phyloP scores from a whole-genome alignment of 495 filamentous ascomycete species.

The Penicillium cataractarum region DNA sequence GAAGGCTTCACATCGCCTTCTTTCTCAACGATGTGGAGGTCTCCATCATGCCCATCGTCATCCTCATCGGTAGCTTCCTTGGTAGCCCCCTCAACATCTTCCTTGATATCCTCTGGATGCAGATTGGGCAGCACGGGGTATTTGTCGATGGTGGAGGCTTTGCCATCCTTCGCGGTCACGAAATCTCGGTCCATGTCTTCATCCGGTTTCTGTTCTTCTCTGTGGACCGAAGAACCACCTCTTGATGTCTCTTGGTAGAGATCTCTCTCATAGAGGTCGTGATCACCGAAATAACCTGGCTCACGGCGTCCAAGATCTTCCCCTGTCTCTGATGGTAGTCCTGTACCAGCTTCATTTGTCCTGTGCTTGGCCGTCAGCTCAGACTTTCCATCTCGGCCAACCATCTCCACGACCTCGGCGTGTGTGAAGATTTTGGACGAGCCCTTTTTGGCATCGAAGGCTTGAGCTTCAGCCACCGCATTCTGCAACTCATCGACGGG shows the following conservation, averaged over 20 bases:
- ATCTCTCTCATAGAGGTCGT: background rate
- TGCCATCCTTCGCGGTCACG: background rate
- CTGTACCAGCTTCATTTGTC: background rate
- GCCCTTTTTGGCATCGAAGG: background rate
- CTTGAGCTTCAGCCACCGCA: background rate
- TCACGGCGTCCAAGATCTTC: background rate
- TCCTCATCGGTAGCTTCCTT: background rate
- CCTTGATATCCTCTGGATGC: background rate
- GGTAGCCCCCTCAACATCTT: background rate
- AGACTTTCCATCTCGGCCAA: background rate
- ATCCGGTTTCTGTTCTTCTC: background rate
- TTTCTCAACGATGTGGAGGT: constrained; percentile 33
- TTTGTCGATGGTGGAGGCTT: background rate
- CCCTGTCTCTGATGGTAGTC: background rate
- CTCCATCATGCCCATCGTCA: background rate
- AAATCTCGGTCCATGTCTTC: background rate
- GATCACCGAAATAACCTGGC: background rate
- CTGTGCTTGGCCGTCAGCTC: background rate
- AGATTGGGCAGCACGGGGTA: background rate
- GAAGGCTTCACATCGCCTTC: constrained; percentile 31
- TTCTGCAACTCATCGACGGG: background rate
- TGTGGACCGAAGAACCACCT: background rate
- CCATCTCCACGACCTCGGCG: background rate
- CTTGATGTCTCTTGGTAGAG: background rate
- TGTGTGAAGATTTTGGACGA: constrained; percentile 17